These are phyloP conservation scores for Orbilia brochopaga DNA, from an alignment of 2,329 filamentous ascomycete species.

Conservation along the genomic window DNA sequence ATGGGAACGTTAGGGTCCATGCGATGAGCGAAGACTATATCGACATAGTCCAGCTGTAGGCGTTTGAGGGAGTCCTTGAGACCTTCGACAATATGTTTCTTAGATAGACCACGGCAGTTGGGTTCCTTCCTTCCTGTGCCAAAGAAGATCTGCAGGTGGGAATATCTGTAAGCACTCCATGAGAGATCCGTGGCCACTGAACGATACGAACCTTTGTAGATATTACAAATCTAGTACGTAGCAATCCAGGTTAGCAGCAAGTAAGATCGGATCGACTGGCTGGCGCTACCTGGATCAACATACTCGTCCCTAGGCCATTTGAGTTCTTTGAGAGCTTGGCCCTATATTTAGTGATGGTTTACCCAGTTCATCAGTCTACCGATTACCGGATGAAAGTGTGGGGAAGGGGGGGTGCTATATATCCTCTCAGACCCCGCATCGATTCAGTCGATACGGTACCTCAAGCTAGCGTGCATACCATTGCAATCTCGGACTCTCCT, in stretches of 20 bases:
- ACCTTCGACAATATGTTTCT: conserved; percentile 66
- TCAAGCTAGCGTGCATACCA: conserved; percentile 52
- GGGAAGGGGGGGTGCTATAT: too few species aligned
- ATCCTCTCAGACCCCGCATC: too few species aligned
- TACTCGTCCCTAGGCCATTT: conserved; percentile 68
- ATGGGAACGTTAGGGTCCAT: conserved; percentile 67
- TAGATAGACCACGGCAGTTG: conserved; percentile 63
- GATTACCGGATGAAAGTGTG: conserved; percentile 53
- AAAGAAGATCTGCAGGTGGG: conserved; percentile 60
- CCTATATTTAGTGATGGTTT: conserved; percentile 58
- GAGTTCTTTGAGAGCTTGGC: conserved; percentile 66
- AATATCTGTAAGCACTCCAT: conserved; percentile 21
- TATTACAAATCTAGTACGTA: conserved; percentile 60
- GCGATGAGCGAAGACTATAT: conserved; percentile 69
- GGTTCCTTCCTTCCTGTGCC: conserved; percentile 67
- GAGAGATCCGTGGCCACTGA: background rate
- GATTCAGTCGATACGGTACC: conserved; percentile 57
- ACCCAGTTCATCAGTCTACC: conserved; percentile 58
- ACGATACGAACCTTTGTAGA: conserved; percentile 64
- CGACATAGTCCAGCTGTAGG: conserved; percentile 70
- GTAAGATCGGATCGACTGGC: background rate
- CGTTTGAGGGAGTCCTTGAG: conserved; percentile 66
- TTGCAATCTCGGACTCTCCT: conserved; percentile 67
- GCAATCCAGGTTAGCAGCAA: background rate
- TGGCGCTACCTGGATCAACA: conserved; percentile 53